Evolutionary conservation across 768 basidiomycete species (phyloP), one percentile per base, ranked within the genome.

Genomic region (Trametes meyenii): DNA sequence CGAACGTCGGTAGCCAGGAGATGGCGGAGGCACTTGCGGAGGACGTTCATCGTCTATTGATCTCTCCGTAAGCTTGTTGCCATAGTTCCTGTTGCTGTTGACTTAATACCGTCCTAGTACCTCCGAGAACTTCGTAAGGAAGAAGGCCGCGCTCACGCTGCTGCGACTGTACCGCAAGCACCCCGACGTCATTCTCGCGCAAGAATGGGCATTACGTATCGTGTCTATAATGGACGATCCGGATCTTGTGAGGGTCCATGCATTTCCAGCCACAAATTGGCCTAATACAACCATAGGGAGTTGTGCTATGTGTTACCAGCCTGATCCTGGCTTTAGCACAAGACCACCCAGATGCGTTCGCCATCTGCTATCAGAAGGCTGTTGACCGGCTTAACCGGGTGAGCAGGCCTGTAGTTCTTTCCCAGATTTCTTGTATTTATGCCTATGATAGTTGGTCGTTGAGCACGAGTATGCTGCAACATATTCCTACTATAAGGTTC

Each of bases 401-500:
- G 73, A 67, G 82, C 73, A 39, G 6, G 29, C n/a, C 36, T 43
- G 26, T 40, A 17, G n/a, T n/a, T 53, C 35, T 19, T 50, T 49
- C 13, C n/a, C 12, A 13, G 42, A 17, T 43, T 19, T 33, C 2
- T 26, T 13, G 45, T 46, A 14, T 43, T 61, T 38, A 51, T 44
- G 54, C 17, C 38, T 1, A 2, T 17, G 14, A 5, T 65, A 96
- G 94, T 82, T 99, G 67, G 83, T 98, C 17, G 89, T 98, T 64
- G 92, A 95, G 67, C 88, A 90, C 63, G 93, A 98, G 70, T 96
- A 90, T 70, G 79, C 88, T 8, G 81, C 89, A 38, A 90, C 92
- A 51, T 99, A 99, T 72, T 84, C 95, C 17, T 99, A 99, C 73
- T 99, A 99, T 77, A 94, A 95, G 77, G 94, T 98, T 2, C 96